Base-by-base conservation (phyloP, 257 asterid species). In the Capsicum pubescens region DNA sequence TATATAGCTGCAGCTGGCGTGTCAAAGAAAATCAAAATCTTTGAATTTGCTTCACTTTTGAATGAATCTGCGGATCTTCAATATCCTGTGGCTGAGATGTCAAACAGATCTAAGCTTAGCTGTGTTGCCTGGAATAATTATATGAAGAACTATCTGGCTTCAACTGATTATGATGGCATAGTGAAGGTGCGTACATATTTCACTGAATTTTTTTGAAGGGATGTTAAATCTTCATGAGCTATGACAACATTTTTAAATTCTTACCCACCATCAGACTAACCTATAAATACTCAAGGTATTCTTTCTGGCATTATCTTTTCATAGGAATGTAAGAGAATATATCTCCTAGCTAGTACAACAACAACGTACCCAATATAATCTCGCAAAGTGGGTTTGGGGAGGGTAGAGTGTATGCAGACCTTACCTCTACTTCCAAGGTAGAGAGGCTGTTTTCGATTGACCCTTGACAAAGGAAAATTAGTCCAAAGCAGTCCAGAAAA, bases 41-140 rank as follows among this genome's bases (percentile, higher is more conserved):
- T 89, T 35, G 93, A 90, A 72, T 58, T 86, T 36, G 76, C 57
- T 67, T 72, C 92, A n/a, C 90, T 92, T 60, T 50, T 89, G 74
- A 70, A 88, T 83, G 91, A 87, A 44, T 35, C 79, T n/a, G 87
- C 82, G n/a, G 93, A 91, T 81, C 84, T 90, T 79, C 94, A 91
- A 39, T 92, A 91, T 86, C 95, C 94, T 12, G 83, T 87, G 57
- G 80, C 88, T 79, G 94, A 92, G 84, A 85, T 92, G 90, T 79
- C 88, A 5, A 89, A 86, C 64, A 60, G 80, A 26, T 89, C 94
- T 2, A 90, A 85, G 88, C 68, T 92, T 26, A 92, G 91, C 70
- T 90, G 92, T 39, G 67, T 91, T 66, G 87, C 92, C 87, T 92
- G 95, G 95, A 92, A 92, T 85, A 83, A 26, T 44, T 88, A 91